Evolutionary conservation across 1,284 basidiomycete species (phyloP).

Genomic region (Phellopilus nigrolimitatus): DNA sequence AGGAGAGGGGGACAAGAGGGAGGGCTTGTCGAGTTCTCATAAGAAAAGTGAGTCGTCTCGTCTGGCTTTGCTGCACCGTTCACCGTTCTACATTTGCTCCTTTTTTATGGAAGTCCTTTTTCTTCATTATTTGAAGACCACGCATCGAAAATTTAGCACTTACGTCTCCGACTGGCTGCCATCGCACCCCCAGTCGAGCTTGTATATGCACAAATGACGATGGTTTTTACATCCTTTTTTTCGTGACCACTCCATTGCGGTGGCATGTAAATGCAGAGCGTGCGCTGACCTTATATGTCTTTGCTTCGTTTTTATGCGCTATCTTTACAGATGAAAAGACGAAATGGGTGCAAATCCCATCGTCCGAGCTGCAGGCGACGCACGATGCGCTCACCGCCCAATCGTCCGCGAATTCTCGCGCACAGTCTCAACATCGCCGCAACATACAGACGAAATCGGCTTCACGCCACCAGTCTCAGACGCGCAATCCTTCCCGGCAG

Average conservation of each 20-base stretch:
- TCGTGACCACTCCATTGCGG: neutral
- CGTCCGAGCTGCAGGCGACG: constrained; percentile 51
- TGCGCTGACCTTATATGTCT: neutral
- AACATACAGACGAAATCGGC: constrained; percentile 13
- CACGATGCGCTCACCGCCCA: constrained; percentile 38
- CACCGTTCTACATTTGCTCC: neutral
- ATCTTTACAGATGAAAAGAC: constrained; percentile 42
- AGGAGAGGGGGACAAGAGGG: too few relatives aligned
- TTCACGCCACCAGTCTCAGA: constrained; percentile 19
- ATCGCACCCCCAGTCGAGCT: neutral
- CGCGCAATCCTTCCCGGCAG: too few relatives aligned
- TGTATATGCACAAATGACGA: neutral
- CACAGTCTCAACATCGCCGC: constrained; percentile 18
- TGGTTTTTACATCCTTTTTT: neutral
- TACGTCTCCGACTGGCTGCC: neutral
- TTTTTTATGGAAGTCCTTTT: neutral
- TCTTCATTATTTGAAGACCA: too few relatives aligned
- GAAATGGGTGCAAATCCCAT: constrained; percentile 57
- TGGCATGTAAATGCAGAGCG: too few relatives aligned
- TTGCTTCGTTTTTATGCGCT: too few relatives aligned
- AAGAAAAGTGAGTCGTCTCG: constrained; percentile 11
- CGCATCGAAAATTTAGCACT: neutral
- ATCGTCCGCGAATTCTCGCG: constrained; percentile 23
- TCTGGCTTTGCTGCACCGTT: neutral
- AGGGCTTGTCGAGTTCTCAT: constrained; percentile 1